Base-by-base conservation (phyloP, 75 land plant species). In the Adiantum capillusveneris region DNA sequence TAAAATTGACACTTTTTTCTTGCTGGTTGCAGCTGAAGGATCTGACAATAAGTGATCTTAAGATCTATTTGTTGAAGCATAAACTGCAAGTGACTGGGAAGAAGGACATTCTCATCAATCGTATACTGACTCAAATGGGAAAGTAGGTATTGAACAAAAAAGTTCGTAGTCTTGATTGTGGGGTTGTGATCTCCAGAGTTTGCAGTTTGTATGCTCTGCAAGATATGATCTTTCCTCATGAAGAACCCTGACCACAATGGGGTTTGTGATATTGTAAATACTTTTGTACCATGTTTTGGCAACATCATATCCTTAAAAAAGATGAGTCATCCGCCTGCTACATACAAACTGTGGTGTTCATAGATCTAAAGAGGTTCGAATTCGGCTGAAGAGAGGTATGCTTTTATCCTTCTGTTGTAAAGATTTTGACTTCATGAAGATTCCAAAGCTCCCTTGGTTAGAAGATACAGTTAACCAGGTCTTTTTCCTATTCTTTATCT, bases 51-150 rank as follows among this genome's bases (percentile, higher is more conserved):
- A 78, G 53, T 19, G 86, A 86, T 64, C 58, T 95, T 62, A 95
- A 90, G 67, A 65, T 64, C 31, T 95, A 95, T 71, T 59, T 90
- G 65, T 57, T 70, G 12, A 83, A 81, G 37, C 70, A 90, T 49
- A 79, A 74, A 44, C 77, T 95, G 13, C 84, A 91, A 30, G 55
- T 86, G 30, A 37, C 79, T 29, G 99, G 99, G 0, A 90, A 86
- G 59, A 95, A 95, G 45, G 96, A 90, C 34, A 67, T 62, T 37
- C 31, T 95, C 53, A 86, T 95, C 52, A 79, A 70, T 58, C 69
- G 88, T 57, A 95, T 95, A 26, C 74, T 84, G 25, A 75, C 88
- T 29, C 88, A 95, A 53, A 56, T 94, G 74, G 85, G 87, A 5
- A 87, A 82, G 63, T 91, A 58, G 82, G 14, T 3, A 24, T 53